Conservation (phyloP, 352 stramenopile genomes). For the Globisporangium heterothallicum region DNA sequence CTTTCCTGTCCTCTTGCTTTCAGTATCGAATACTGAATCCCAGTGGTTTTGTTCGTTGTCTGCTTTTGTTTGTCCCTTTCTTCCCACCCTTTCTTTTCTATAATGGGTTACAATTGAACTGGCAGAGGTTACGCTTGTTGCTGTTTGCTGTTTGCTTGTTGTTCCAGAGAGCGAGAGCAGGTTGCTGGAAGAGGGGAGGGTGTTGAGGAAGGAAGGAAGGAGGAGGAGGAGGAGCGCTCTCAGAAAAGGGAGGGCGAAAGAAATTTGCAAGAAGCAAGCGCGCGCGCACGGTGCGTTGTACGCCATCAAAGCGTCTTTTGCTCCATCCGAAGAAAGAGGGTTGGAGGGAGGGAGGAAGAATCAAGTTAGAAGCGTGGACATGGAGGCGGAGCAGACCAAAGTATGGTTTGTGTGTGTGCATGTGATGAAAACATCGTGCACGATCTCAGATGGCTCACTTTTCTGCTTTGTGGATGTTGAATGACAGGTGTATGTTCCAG, state of each 20-base stretch:
- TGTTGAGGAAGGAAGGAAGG: background rate
- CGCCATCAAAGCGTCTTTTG: slow-evolving; percentile 14
- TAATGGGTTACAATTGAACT: slow-evolving; percentile 14
- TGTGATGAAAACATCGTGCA: slow-evolving; percentile 2
- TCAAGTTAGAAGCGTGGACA: slow-evolving; percentile 1
- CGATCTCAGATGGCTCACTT: slow-evolving; percentile 2
- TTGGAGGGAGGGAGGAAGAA: slow-evolving; percentile 6
- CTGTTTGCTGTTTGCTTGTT: background rate
- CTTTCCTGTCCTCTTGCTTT: background rate
- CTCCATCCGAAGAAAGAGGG: slow-evolving; percentile 11
- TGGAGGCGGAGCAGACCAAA: slow-evolving; percentile 19
- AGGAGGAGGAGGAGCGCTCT: background rate
- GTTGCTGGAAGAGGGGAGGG: background rate
- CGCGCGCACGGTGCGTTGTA: background rate
- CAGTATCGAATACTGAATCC: slow-evolving; percentile 9
- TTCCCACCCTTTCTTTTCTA: background rate
- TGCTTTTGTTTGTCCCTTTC: background rate
- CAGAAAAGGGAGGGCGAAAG: slow-evolving; percentile 2
- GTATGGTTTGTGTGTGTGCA: slow-evolving; percentile 2
- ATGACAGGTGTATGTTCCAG: slow-evolving; percentile 75
- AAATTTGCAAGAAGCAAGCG: slow-evolving; percentile 6
- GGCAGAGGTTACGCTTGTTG: slow-evolving; percentile 6
- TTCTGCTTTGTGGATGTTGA: background rate
- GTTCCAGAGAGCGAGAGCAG: background rate
- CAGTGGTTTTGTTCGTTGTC: slow-evolving; percentile 2